These are phyloP conservation scores for Saccharomycopsis javanensis DNA, from an alignment of 805 yeast genomes.

Conservation along the genomic window DNA sequence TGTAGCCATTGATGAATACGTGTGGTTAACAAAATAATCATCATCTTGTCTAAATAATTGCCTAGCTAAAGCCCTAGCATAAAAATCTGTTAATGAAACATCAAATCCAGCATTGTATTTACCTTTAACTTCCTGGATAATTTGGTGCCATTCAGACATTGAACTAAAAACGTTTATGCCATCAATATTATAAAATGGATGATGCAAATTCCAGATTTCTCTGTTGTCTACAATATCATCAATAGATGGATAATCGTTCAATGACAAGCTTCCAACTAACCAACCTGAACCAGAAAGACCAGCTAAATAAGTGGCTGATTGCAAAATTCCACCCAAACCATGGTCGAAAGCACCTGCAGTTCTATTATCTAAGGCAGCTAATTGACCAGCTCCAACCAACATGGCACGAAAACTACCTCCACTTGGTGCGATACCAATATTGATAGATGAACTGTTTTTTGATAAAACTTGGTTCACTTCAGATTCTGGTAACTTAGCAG, in stretches of 20 bases:
- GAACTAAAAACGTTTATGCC: conserved; percentile 47
- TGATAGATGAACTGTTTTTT: conserved; percentile 30
- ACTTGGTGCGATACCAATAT: conserved; percentile 53
- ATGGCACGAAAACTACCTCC: conserved; percentile 93
- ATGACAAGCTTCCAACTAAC: conserved; percentile 58
- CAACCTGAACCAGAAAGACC: conserved; percentile 83
- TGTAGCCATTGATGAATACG: conserved; percentile 30
- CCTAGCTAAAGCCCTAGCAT: conserved; percentile 56
- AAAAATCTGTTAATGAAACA: conserved; percentile 47
- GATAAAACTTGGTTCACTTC: conserved; percentile 24
- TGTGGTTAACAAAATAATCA: conserved; percentile 41
- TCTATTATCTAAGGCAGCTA: conserved; percentile 70
- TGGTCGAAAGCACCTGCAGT: conserved; percentile 43
- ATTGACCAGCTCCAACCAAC: conserved; percentile 75
- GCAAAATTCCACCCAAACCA: conserved; percentile 67
- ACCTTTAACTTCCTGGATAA: conserved; percentile 32
- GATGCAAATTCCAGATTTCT: conserved; percentile 56
- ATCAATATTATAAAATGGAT: conserved; percentile 50
- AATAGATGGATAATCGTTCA: conserved; percentile 67
- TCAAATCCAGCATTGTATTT: conserved; percentile 47
- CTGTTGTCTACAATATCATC: conserved; percentile 40
- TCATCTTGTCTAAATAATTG: conserved; percentile 47
- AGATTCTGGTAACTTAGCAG: conserved; percentile 24
- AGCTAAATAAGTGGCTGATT: conserved; percentile 57
- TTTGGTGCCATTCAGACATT: conserved; percentile 33